Evolutionary conservation across 1,284 basidiomycete species (phyloP).

Genomic region (Neonothopanus nambi): DNA sequence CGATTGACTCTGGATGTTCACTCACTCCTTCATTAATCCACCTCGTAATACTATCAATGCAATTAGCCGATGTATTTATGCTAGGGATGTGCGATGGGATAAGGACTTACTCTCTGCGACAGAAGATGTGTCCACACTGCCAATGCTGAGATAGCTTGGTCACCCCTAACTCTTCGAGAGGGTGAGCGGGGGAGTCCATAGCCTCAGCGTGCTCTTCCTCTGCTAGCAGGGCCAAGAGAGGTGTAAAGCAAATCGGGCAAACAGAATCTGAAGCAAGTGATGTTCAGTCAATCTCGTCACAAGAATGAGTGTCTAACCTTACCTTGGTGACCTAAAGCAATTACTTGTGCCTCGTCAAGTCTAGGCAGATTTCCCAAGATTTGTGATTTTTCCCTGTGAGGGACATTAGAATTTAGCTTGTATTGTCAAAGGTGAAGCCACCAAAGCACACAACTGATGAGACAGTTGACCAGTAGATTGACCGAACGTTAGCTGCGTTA

Average conservation of each 20-base stretch:
- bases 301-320: constrained; percentile 9
- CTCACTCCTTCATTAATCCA: constrained; percentile 63
- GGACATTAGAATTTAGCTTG: no score
- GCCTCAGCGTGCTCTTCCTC: constrained; percentile 70
- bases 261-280: constrained; percentile 45
- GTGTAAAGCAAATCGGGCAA: constrained; percentile 71
- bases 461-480: constrained; percentile 9
- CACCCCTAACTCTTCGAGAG: constrained; percentile 66
- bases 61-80: background rate
- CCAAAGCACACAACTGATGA: constrained; percentile 4
- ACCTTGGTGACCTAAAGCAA: constrained; percentile 36
- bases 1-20: constrained; percentile 14
- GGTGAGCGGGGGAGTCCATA: constrained; percentile 74
- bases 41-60: constrained; percentile 52
- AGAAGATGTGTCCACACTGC: constrained; percentile 74
- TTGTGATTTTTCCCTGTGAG: constrained; percentile 33
- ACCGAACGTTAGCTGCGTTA: constrained; percentile 3
- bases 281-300: background rate
- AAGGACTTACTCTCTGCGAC: constrained; percentile 65
- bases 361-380: constrained; percentile 36
- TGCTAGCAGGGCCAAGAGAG: constrained; percentile 62
- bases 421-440: no score
- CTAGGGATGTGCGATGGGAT: constrained; percentile 9
- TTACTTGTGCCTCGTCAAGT: constrained; percentile 36
- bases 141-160: constrained; percentile 53